phyloP scores from a whole-genome alignment of 2,329 filamentous ascomycete genomes.

The Incumbomyces lentus region DNA sequence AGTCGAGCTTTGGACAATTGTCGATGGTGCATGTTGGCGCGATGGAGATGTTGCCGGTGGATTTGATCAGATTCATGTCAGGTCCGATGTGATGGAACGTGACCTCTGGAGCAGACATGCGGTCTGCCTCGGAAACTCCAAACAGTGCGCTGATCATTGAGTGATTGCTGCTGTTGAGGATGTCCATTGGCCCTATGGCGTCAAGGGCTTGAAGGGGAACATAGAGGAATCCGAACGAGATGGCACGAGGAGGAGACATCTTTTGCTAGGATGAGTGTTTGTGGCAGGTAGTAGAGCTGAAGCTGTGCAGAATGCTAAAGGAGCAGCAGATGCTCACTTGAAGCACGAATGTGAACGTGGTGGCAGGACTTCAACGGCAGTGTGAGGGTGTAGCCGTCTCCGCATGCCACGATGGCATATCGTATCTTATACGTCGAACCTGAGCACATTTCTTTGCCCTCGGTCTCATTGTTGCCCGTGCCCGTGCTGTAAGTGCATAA shows the following conservation, averaged over 20 bases:
- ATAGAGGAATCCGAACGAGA: conserved; percentile 8
- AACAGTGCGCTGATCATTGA: neutral
- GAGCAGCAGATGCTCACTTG: no score
- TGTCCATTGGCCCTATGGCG: conserved; percentile 10
- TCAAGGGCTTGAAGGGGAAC: conserved; percentile 9
- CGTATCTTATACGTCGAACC: no score
- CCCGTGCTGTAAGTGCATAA: no score
- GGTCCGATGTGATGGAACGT: conserved; percentile 11
- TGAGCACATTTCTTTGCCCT: no score
- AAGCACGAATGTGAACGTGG: no score
- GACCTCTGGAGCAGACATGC: conserved; percentile 3
- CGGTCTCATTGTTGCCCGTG: no score
- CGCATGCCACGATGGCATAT: no score
- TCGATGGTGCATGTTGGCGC: conserved; percentile 10
- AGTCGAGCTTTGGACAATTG: conserved; percentile 10
- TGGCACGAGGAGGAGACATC: neutral
- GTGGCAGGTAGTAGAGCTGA: no score
- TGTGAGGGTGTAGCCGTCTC: no score
- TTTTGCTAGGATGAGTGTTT: no score
- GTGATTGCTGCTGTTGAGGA: neutral
- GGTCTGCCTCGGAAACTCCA: neutral
- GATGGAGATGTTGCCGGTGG: conserved; percentile 6
- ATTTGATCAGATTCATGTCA: conserved; percentile 4
- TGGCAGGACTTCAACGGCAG: no score
- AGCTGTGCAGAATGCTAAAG: no score